phyloP scores from a whole-genome alignment of 768 basidiomycete species.

The Cyclocybe cylindracea region DNA sequence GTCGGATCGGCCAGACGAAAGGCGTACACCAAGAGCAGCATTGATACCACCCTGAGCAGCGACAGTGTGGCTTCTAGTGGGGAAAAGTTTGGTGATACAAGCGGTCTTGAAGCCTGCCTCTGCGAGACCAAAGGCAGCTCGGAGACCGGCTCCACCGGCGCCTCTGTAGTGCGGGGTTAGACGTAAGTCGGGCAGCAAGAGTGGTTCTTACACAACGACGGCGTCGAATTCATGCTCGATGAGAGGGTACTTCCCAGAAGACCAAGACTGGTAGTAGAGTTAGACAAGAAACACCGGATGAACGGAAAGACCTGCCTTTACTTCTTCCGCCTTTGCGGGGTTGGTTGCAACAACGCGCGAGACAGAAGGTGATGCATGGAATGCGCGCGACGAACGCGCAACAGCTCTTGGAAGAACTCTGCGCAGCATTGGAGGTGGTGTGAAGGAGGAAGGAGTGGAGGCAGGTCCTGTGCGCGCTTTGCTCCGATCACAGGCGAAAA shows the following conservation, averaged over 20 bases:
- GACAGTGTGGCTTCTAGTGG: constrained; percentile 97
- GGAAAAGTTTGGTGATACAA: constrained; percentile 98
- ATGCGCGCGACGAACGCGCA: constrained; percentile 53
- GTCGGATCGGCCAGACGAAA: constrained; percentile 1
- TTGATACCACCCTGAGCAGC: constrained; percentile 99
- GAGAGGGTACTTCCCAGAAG: constrained; percentile 89
- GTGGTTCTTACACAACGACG: constrained; percentile 88
- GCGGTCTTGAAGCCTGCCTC: constrained; percentile 99
- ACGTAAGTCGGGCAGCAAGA: constrained; percentile 1
- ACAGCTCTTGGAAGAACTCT: constrained; percentile 61
- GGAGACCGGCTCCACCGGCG: constrained; percentile 96
- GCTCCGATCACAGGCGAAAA: constrained; percentile 28
- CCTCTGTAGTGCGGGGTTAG: constrained; percentile 53
- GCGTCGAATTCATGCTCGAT: constrained; percentile 99
- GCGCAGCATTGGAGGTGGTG: constrained; percentile 55
- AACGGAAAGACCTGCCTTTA: constrained; percentile 50
- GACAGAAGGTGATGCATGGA: constrained; percentile 64
- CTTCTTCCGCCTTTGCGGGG: constrained; percentile 81
- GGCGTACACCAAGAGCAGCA: constrained; percentile 87
- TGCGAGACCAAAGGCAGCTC: constrained; percentile 97
- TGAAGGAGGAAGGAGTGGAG: constrained; percentile 19
- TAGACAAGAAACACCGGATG: constrained; percentile 11
- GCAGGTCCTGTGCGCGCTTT: constrained; percentile 5
- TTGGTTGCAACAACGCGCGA: constrained; percentile 67
- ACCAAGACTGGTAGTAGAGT: constrained; percentile 57